Evolutionary conservation across 768 basidiomycete species (phyloP), one percentile per base, ranked within the genome.

Genomic region (Podaxis pistillaris): DNA sequence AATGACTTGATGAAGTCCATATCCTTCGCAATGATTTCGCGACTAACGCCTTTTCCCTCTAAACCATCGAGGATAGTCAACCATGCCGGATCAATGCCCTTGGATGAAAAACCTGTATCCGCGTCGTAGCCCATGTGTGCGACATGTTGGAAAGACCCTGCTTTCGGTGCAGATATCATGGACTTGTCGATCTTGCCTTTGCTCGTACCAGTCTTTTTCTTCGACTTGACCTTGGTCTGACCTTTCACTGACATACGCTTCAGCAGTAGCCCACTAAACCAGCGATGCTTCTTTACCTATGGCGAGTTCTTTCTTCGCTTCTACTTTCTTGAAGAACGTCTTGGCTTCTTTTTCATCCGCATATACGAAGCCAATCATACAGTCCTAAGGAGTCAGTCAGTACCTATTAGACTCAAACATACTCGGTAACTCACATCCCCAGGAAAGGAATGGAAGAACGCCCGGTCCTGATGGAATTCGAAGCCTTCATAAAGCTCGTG

Each of bases 111-210:
- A 2, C 96, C 96, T 26, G 87, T 84, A 66, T 96, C 87, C 0
- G 84, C 73, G 68, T 97, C 92, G 73, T 90, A 97, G 12, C 95
- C 96, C 91, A 99, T 96, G 71, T 98, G 96, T 0, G 91, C 94
- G 49, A 97, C 82, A 70, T 98, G 96, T 62, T 85, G 83, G 78
- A 98, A 98, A 7, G 89, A 89, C 13, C 88, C 88, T 1, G 78
- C 73, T 3, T 86, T 84, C 1, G 95, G 96, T 0, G 81, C 90
- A 11, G 94, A 95, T 54, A 98, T 98, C 81, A 90, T 85, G 0
- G 93, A 90, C 74, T 97, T 98, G 78, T 96, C 90, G 62, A 98
- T 91, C 73, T 87, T 90, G 52, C 92, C 90, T 6, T 86, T 85
- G 65, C 86, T 88, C 55, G 76, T 71, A 2, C 74, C 66, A 61